These are phyloP conservation scores for Boletus coccyginus DNA, from an alignment of 768 basidiomycete genomes.

Conservation along the genomic window DNA sequence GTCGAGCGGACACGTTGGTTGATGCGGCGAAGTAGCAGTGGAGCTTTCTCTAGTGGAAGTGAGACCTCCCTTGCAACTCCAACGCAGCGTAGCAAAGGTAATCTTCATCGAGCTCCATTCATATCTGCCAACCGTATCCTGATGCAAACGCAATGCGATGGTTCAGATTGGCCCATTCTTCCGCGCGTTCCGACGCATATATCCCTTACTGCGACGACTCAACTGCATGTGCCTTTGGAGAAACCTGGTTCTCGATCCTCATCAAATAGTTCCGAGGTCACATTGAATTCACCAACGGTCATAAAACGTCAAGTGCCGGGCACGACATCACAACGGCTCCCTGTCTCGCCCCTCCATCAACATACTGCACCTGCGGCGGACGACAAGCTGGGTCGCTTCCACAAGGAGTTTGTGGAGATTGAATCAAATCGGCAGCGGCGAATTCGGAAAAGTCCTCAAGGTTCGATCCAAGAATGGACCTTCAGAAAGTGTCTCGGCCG, in stretches of 20 bases:
- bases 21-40: slow-evolving; percentile 77
- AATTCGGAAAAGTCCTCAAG: slow-evolving; percentile 92
- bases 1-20: slow-evolving; percentile 55
- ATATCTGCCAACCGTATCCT: background rate
- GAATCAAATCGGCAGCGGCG: slow-evolving; percentile 86
- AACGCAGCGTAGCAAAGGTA: slow-evolving; percentile 51
- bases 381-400: slow-evolving; percentile 65
- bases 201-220: slow-evolving; percentile 45
- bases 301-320: slow-evolving; percentile 33
- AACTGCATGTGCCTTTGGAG: slow-evolving; percentile 36
- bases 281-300: slow-evolving; percentile 46
- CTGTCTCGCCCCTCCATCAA: slow-evolving; percentile 21
- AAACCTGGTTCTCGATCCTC: slow-evolving; percentile 58
- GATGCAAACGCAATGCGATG: background rate
- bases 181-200: slow-evolving; percentile 46
- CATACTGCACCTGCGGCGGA: slow-evolving; percentile 37
- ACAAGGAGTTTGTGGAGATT: slow-evolving; percentile 75
- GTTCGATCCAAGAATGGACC: slow-evolving; percentile 63
- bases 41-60: slow-evolving; percentile 76
- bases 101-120: slow-evolving; percentile 42
- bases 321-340: slow-evolving; percentile 22
- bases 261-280: slow-evolving; percentile 48
- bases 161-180: slow-evolving; percentile 55
- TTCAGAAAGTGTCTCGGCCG: slow-evolving; percentile 63
- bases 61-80: slow-evolving; percentile 63